These are phyloP conservation scores for Diacronema lutheri DNA, from an alignment of 78 protist genomes.

Conservation along the genomic window DNA sequence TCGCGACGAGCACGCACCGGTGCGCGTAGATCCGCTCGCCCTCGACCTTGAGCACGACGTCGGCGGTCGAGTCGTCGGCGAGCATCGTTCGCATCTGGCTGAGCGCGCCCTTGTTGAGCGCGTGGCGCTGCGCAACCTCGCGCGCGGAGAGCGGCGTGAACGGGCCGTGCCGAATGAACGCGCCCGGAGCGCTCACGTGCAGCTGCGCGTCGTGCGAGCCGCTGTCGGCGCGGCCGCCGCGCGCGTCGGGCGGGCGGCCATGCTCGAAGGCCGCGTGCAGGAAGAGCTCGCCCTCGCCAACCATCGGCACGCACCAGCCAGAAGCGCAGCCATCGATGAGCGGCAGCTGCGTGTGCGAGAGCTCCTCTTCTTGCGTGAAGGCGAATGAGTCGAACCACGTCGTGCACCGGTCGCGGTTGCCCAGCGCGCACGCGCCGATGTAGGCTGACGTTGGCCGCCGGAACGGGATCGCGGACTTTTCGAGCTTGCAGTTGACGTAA, in stretches of 20 bases:
- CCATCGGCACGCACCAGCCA: neutral
- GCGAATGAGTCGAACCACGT: conserved; percentile 9
- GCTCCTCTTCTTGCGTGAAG: neutral
- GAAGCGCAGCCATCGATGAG: neutral
- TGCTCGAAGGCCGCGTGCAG: too few species aligned
- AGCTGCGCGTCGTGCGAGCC: too few species aligned
- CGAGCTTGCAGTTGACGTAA: neutral
- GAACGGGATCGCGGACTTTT: neutral
- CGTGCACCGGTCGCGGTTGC: conserved; percentile 29
- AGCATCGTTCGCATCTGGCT: neutral
- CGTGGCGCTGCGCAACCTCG: neutral
- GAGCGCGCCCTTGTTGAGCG: conserved; percentile 4
- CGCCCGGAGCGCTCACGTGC: too few species aligned
- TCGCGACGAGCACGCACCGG: conserved; percentile 15
- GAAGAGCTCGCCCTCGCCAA: neutral
- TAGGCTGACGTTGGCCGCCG: neutral
- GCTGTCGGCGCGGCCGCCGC: too few species aligned
- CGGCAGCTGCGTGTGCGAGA: neutral
- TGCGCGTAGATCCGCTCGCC: conserved; percentile 13
- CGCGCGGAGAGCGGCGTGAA: neutral
- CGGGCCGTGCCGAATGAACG: neutral
- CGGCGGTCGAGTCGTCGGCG: neutral
- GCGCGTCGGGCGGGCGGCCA: too few species aligned
- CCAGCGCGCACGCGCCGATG: conserved; percentile 17
- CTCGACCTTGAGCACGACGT: neutral